These are phyloP conservation scores for Ganoderma sp. DNA, from an alignment of 1,284 basidiomycete genomes.

Conservation along the genomic window DNA sequence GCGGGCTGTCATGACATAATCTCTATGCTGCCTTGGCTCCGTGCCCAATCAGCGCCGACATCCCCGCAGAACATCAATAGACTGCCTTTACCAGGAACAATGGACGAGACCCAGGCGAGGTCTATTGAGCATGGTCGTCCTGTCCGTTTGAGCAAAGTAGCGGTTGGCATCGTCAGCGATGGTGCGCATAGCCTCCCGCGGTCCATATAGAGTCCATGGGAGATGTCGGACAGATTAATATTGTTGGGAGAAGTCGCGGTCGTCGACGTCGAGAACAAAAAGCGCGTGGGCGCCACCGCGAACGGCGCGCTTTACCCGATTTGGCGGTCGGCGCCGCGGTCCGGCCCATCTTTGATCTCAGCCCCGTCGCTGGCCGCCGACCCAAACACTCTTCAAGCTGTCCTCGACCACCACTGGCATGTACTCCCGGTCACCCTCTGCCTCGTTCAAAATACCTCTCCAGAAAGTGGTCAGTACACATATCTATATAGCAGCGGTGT, in stretches of 20 bases:
- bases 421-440: too few species aligned
- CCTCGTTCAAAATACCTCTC: too few species aligned
- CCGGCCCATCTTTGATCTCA: not conserved
- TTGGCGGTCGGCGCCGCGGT: not conserved
- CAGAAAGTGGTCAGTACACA: too few species aligned
- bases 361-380: too few species aligned
- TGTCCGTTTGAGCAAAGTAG: not conserved
- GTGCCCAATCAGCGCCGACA: not conserved
- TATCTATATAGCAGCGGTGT: too few species aligned
- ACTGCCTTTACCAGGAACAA: not conserved
- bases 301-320: not conserved
- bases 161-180: not conserved
- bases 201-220: not conserved
- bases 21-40: not conserved
- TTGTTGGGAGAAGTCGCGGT: not conserved
- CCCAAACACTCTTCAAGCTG: too few species aligned
- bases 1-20: not conserved
- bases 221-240: not conserved
- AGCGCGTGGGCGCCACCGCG: not conserved
- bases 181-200: not conserved
- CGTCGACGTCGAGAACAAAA: not conserved
- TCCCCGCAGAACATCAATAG: not conserved
- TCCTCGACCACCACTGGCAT: too few species aligned
- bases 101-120: not conserved
- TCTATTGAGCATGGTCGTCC: not conserved